Percentiles rank a stretch among this genome's conserved stretches.
phyloP scores from a whole-genome alignment of 176 grass and related monocot genomes.

The Saccharum spontaneum region DNA sequence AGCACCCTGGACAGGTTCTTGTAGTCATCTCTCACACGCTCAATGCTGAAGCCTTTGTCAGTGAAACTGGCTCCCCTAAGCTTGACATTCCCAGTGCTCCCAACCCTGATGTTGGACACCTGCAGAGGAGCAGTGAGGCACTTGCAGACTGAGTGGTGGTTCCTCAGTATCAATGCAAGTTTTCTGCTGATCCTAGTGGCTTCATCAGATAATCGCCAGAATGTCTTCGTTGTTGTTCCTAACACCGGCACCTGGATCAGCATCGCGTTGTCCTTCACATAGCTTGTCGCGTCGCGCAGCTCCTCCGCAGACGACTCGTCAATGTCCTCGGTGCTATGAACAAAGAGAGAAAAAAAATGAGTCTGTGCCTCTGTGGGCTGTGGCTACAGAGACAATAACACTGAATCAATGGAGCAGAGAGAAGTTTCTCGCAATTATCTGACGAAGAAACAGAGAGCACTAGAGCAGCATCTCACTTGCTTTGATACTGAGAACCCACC shows the following conservation, averaged over 20 bases:
- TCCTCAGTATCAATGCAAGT: not conserved
- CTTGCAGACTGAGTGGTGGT: not conserved
- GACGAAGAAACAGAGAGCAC: too few relatives aligned
- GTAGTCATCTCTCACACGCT: slow-evolving; percentile 12
- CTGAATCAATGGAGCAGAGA: not conserved
- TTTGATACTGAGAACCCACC: not conserved
- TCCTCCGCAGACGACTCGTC: slow-evolving; percentile 8
- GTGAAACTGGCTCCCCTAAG: not conserved
- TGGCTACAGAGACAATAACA: too few relatives aligned
- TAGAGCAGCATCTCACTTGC: not conserved
- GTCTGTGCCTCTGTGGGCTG: not conserved
- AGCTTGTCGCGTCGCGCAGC: not conserved
- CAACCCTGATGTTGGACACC: not conserved
- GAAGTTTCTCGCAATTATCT: not conserved
- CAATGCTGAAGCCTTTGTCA: not conserved
- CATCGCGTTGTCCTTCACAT: not conserved
- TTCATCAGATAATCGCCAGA: not conserved
- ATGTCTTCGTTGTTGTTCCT: not conserved
- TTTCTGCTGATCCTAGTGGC: not conserved
- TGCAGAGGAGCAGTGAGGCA: not conserved
- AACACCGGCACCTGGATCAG: not conserved
- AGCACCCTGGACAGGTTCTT: not conserved
- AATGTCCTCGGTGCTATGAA: slow-evolving; percentile 2
- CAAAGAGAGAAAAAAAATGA: not conserved
- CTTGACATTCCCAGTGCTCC: not conserved